These are phyloP conservation scores for Aphanomyces invadans DNA, from an alignment of 352 stramenopile species.

Conservation along the genomic window DNA sequence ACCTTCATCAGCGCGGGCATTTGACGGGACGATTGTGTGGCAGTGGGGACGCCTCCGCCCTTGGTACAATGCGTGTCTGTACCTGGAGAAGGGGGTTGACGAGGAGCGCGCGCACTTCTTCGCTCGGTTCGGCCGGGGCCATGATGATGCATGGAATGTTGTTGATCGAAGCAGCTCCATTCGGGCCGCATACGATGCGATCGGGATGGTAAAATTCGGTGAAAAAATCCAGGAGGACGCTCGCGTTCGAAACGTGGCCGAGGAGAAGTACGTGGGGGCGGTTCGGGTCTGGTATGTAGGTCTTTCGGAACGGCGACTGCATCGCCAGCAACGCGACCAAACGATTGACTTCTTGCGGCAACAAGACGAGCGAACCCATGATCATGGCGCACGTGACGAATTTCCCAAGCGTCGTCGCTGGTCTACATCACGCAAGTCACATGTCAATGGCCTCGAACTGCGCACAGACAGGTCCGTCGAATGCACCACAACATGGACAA, in stretches of 20 bases:
- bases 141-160: constrained; percentile 50
- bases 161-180: constrained; percentile 29
- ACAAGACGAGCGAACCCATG: constrained; percentile 47
- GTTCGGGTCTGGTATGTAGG: constrained; percentile 40
- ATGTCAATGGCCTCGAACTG: too few species aligned
- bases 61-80: not conserved
- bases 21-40: too few species aligned
- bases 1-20: not conserved
- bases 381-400: constrained; percentile 43
- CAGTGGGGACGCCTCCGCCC: too few species aligned
- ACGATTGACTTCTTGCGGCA: constrained; percentile 44
- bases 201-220: constrained; percentile 57
- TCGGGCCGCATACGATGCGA: constrained; percentile 31
- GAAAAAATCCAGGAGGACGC: constrained; percentile 49
- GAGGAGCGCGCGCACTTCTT: constrained; percentile 45
- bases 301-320: constrained; percentile 54
- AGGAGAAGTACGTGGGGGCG: constrained; percentile 54
- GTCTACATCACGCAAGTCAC: too few species aligned
- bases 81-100: constrained; percentile 41
- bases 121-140: constrained; percentile 40
- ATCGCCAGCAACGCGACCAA: constrained; percentile 50
- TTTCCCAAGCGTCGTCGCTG: constrained; percentile 37
- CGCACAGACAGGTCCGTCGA: too few species aligned
- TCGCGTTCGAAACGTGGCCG: constrained; percentile 44
- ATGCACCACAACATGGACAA: too few species aligned